phyloP scores from a whole-genome alignment of 176 grass and related monocot genomes.

The Cymbopogon citratus region DNA sequence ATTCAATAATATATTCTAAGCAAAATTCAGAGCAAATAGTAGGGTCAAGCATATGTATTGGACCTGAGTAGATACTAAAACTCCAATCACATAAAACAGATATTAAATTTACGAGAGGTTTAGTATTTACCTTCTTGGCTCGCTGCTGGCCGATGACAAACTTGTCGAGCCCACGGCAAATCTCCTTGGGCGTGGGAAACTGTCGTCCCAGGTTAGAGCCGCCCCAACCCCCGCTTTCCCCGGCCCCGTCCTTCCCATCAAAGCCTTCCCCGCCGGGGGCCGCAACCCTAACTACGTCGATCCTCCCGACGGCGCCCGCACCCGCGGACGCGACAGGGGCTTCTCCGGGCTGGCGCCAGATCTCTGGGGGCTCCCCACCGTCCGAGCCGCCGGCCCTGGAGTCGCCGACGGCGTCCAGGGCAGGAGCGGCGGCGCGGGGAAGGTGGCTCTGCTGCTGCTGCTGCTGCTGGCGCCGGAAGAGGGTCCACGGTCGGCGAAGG shows the following conservation, averaged over 20 bases:
- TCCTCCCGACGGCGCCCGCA: conserved; percentile 20
- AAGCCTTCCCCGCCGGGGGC: conserved; percentile 27
- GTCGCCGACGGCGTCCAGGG: background rate
- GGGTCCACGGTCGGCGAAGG: conserved; percentile 31
- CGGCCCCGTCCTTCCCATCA: conserved; percentile 26
- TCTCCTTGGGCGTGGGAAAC: conserved; percentile 64
- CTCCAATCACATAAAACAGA: background rate
- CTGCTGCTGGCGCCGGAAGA: conserved; percentile 30
- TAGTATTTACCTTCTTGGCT: conserved; percentile 51
- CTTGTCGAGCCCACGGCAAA: conserved; percentile 51
- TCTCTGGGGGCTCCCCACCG: conserved; percentile 52
- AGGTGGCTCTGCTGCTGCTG: conserved; percentile 10
- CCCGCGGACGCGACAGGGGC: background rate
- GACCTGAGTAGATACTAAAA: background rate
- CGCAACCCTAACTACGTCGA: conserved; percentile 48
- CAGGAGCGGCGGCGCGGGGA: background rate
- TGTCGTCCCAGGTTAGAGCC: conserved; percentile 38
- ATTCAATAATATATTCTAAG: no score
- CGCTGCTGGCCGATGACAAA: conserved; percentile 68
- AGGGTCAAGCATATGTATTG: background rate
- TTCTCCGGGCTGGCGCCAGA: conserved; percentile 59
- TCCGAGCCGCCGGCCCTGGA: background rate
- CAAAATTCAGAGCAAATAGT: background rate
- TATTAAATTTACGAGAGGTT: background rate
- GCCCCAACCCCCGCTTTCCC: conserved; percentile 26